Evolutionary conservation across 129 eudicot species (phyloP).

Genomic region (Smallanthus sonchifolius): DNA sequence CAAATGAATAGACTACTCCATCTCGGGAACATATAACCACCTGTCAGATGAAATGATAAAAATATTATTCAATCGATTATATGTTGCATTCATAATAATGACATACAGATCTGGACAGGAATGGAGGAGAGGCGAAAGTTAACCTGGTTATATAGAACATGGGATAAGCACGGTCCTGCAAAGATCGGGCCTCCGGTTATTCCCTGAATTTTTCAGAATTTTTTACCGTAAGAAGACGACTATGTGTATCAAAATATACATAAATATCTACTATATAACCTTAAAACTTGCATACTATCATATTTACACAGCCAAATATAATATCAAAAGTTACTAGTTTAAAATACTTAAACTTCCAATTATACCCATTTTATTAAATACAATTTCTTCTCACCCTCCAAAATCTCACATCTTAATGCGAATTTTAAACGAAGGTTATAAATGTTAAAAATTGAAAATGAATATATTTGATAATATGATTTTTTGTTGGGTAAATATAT

Average conservation of each 20-base stretch:
- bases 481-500: background rate
- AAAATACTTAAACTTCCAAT: background rate
- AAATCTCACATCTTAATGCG: background rate
- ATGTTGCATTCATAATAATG: background rate
- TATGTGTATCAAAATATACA: background rate
- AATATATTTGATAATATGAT: background rate
- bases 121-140: background rate
- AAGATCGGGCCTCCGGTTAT: conserved; percentile 86
- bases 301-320: background rate
- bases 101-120: background rate
- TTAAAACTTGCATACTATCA: background rate
- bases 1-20: conserved; percentile 74
- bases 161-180: conserved; percentile 78
- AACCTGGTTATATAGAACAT: conserved; percentile 59
- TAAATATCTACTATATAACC: background rate
- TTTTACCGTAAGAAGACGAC: background rate
- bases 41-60: conserved; percentile 29
- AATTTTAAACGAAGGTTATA: background rate
- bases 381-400: background rate
- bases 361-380: background rate
- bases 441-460: background rate
- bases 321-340: background rate
- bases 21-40: conserved; percentile 81
- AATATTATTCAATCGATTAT: background rate
- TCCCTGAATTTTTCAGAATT: conserved; percentile 32